Evolutionary conservation across 176 grass and related monocot genomes (phyloP).

Genomic region (Puccinellia tenuiflora): DNA sequence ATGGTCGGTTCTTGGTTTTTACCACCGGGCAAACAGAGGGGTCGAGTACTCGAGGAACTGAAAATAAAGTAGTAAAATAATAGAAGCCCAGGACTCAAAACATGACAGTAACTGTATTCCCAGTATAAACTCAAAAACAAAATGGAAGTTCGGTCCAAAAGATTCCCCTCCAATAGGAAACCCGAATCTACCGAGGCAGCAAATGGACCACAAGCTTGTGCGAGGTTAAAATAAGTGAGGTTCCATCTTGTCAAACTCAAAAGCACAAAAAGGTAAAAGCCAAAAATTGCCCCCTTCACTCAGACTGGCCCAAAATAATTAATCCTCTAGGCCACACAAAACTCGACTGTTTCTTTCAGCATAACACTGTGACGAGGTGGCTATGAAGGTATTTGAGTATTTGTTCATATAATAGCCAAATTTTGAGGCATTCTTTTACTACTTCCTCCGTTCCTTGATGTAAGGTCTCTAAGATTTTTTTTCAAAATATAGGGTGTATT

Average conservation of each 20-base stretch:
- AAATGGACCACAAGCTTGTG: not conserved
- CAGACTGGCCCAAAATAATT: not conserved
- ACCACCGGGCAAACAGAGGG: not conserved
- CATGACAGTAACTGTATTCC: conserved; percentile 21
- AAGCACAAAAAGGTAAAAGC: conserved; percentile 17
- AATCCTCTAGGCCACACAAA: not conserved
- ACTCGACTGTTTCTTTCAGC: not conserved
- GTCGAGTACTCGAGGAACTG: not conserved
- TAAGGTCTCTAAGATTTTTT: too few relatives aligned
- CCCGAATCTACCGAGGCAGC: conserved; percentile 24
- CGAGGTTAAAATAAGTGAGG: conserved; percentile 8
- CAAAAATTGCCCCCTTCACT: not conserved
- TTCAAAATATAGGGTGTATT: too few relatives aligned
- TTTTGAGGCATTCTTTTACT: not conserved
- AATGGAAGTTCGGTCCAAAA: conserved; percentile 19
- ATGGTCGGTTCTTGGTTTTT: not conserved
- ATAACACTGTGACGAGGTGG: not conserved
- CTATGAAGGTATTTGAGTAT: not conserved
- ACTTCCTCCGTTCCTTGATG: too few relatives aligned
- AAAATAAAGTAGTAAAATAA: not conserved
- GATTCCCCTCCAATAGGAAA: conserved; percentile 45
- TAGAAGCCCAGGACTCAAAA: not conserved
- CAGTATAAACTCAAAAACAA: conserved; percentile 2
- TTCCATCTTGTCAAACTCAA: conserved; percentile 44
- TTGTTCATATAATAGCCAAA: not conserved